phyloP scores from a whole-genome alignment of 1,284 basidiomycete genomes.

The Ceratobasidium theobromae region DNA sequence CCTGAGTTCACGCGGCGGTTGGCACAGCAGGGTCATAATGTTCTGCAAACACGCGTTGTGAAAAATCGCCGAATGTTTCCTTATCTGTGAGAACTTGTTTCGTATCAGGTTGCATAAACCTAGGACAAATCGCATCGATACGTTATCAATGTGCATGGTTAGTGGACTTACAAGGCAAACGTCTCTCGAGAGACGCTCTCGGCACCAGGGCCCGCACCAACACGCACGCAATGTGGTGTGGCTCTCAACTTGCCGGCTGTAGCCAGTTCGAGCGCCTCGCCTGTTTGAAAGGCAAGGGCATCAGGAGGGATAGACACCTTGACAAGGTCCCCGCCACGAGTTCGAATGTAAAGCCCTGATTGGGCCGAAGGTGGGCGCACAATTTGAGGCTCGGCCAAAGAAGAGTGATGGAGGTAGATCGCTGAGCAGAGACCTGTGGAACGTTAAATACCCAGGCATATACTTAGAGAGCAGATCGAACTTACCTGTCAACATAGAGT shows the following conservation, averaged over 20 bases:
- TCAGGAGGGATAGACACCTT: slow-evolving; percentile 82
- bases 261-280: slow-evolving; percentile 86
- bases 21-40: slow-evolving; percentile 57
- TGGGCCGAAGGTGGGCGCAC: slow-evolving; percentile 67
- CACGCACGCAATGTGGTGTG: slow-evolving; percentile 87
- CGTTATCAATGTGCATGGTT: slow-evolving; percentile 37
- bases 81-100: slow-evolving; percentile 66
- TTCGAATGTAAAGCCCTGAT: slow-evolving; percentile 88
- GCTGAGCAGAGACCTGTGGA: slow-evolving; percentile 89
- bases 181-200: slow-evolving; percentile 74
- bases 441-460: slow-evolving; percentile 52
- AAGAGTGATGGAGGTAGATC: slow-evolving; percentile 62
- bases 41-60: slow-evolving; percentile 74
- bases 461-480: not conserved
- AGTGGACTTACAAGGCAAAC: slow-evolving; percentile 48
- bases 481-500: slow-evolving; percentile 26
- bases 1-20: slow-evolving; percentile 1
- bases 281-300: slow-evolving; percentile 88
- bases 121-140: slow-evolving; percentile 47
- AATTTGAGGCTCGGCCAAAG: slow-evolving; percentile 47
- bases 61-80: slow-evolving; percentile 87
- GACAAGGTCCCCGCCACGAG: slow-evolving; percentile 68
- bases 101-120: slow-evolving; percentile 92
- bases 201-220: slow-evolving; percentile 53
- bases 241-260: slow-evolving; percentile 75